A percentile compares a stretch with the other conserved stretches of the same genome.
These are phyloP conservation scores for Mortierella sp. DNA, from an alignment of 371 early-diverging fungal genomes.

Conservation along the genomic window DNA sequence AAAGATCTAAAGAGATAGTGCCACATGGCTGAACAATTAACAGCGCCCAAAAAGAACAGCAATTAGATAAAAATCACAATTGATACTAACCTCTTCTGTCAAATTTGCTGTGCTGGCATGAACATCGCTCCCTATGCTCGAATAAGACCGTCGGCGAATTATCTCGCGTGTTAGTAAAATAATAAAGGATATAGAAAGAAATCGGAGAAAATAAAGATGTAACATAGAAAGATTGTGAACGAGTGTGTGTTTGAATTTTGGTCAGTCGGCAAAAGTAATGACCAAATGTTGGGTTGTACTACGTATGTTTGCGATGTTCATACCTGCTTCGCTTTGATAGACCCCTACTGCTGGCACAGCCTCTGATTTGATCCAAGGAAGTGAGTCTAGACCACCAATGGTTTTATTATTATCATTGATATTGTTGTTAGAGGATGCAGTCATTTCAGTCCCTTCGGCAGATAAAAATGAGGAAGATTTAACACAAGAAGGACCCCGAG, in stretches of 20 bases:
- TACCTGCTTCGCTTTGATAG: not conserved
- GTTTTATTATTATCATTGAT: not conserved
- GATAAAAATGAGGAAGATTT: not conserved
- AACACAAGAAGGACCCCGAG: not conserved
- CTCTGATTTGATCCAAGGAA: slow-evolving; percentile 17
- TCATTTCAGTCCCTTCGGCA: not conserved
- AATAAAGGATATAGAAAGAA: not conserved
- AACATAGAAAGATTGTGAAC: slow-evolving; percentile 6
- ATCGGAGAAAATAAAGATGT: not conserved
- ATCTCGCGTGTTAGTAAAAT: slow-evolving; percentile 17
- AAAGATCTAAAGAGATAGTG: too few relatives aligned
- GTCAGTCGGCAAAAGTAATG: not conserved
- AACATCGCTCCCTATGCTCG: slow-evolving; percentile 26
- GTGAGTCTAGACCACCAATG: not conserved
- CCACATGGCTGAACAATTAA: too few relatives aligned
- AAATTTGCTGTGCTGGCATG: not conserved
- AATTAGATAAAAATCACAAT: slow-evolving; percentile 4
- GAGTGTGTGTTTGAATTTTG: slow-evolving; percentile 15
- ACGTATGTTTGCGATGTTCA: not conserved
- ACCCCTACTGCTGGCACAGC: not conserved
- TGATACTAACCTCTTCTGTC: slow-evolving; percentile 30
- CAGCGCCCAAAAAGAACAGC: slow-evolving; percentile 10
- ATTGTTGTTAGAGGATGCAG: not conserved
- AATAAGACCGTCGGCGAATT: slow-evolving; percentile 26
- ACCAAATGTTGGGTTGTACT: too few relatives aligned